Base-by-base conservation (phyloP, 768 basidiomycete genomes). In the Mycena galericulata region DNA sequence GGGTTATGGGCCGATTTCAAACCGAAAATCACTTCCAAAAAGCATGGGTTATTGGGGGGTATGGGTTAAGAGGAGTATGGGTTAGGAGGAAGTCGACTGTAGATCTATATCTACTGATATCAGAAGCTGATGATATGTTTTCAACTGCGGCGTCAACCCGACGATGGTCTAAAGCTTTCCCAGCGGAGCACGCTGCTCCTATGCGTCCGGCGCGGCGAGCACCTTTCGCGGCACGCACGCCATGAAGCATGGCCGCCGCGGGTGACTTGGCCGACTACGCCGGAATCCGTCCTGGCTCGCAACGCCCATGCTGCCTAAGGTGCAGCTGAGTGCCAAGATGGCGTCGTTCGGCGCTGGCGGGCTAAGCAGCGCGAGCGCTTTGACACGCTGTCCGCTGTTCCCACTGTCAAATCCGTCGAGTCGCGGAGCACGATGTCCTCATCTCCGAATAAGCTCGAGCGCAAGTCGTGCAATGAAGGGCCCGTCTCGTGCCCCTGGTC, bases 401-500 rank as follows among this genome's bases (percentile, higher is more conserved):
- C n/a, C n/a, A n/a, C n/a, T n/a, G n/a, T n/a, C n/a, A n/a, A n/a
- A n/a, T 74, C 74, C 7, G 79, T 79, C n/a, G 81, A 84, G 20
- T 87, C 85, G 15, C 78, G 79, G 72, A 83, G 86, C n/a, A 68
- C 74, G 24, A 93, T 59, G 0, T 85, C 85, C 60, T 88, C 87
- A 57, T 92, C 91, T 88, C 67, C 82, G 83, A 36, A 95, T 86
- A 17, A 96, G 86, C 43, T 88, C 86, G 63, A 92, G 81, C 1
- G 94, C 94, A 3, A 94, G 83, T 30, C 78, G 78, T 1, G 86
- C 85, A 38, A 95, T 83, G n/a, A 92, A 80, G 84, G 80, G 10
- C 86, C 83, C 0, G 90, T 89, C 12, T 92, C 92, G 4, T 77
- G 81, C 0, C 92, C 93, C 64, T 89, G 86, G 76, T 95, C 91